Base-by-base conservation (phyloP, 192 early-diverging fungal genomes). In the Linnemannia exigua region DNA sequence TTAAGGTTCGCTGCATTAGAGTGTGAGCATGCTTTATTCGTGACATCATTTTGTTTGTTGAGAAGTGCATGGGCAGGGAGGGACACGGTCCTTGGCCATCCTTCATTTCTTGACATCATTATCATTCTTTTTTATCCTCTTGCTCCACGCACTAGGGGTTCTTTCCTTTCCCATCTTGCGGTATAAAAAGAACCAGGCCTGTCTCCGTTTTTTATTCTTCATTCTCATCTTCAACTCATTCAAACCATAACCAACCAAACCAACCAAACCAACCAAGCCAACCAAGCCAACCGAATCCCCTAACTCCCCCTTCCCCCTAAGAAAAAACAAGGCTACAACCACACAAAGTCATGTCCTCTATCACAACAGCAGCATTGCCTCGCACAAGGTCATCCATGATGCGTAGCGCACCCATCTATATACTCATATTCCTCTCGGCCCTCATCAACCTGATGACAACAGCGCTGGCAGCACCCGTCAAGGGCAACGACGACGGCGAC, bases 381-480 rank as follows among this genome's bases (percentile, higher is more conserved):
- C 74, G 70, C 28, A 17, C 78, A 28, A 33, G 70, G 38, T 70
- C n/a, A n/a, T n/a, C 58, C 67, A 73, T 50, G 71, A 66, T 86
- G 48, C 69, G 67, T 46, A 61, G 36, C 37, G 63, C 74, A 4
- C 69, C 84, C 25, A 63, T 86, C 47, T 80, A 80, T 63, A 38
- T 86, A 11, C 79, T 86, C 33, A 72, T 79, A 47, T 36, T 77
- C 46, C 33, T 86, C 38, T 86, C 84, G 1, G 48, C 58, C 12
- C 68, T 86, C 68, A 35, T 86, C 70, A 86, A 86, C 74, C 37
- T 86, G 68, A 72, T 80, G 82, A 35, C 61, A 12, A 72, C 74
- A 14, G 54, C 25, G 1, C 51, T 70, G n/a, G 83, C 83, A 5
- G 76, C 76, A 1, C 83, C 83, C 17, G 63, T 86, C 61, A 31